These are phyloP conservation scores for Neltuma alba DNA, from an alignment of 306 rosid species.

Conservation along the genomic window DNA sequence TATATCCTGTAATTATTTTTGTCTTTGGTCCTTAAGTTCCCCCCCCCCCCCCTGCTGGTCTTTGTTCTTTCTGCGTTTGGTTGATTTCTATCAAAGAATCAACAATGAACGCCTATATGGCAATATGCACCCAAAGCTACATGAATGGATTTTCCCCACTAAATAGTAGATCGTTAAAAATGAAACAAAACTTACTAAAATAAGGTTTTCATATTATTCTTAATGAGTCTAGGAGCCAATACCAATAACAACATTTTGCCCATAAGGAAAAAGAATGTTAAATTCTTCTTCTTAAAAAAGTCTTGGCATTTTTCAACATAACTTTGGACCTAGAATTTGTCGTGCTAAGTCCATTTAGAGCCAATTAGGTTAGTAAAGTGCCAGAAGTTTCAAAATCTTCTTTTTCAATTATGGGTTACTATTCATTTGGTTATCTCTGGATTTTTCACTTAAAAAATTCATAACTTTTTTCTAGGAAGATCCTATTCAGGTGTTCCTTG, in stretches of 20 bases:
- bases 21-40: conserved; percentile 33
- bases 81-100: conserved; percentile 23
- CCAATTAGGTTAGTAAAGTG: not conserved
- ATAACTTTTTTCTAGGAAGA: not conserved
- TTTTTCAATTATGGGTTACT: not conserved
- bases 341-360: not conserved
- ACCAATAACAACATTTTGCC: not conserved
- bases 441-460: not conserved
- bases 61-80: conserved; percentile 1
- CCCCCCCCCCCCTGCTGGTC: no score
- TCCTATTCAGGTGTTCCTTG: not conserved
- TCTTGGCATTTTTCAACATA: not conserved
- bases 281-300: not conserved
- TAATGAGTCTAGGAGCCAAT: not conserved
- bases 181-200: not conserved
- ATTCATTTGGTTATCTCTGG: not conserved
- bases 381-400: not conserved
- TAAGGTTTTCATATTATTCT: not conserved
- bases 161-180: conserved; percentile 6
- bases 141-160: not conserved
- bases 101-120: conserved; percentile 12
- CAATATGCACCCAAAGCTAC: conserved; percentile 6
- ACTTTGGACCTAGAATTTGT: not conserved
- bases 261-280: not conserved
- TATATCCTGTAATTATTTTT: conserved; percentile 74